Conservation (phyloP, 768 basidiomycete genomes). For the Phylloporus sp. region DNA sequence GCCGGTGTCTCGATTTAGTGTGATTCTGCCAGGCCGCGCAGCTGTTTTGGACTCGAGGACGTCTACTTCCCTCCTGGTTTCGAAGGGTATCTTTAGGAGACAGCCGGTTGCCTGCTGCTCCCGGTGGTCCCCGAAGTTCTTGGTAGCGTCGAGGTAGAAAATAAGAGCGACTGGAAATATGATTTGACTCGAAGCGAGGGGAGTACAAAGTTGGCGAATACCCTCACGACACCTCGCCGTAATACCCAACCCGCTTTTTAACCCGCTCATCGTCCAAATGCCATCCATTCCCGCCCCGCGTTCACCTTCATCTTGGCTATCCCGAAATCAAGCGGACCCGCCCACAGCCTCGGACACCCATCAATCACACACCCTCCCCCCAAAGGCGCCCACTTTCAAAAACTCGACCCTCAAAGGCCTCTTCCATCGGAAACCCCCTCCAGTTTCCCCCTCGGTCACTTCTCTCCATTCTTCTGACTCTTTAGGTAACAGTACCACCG, state of each 20-base stretch:
- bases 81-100: no score
- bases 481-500: conserved; percentile 33
- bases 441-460: conserved; percentile 40
- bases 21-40: no score
- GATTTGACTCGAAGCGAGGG: no score
- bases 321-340: conserved; percentile 35
- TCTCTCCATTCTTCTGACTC: conserved; percentile 48
- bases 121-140: not conserved
- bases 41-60: no score
- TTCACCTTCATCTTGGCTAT: conserved; percentile 34
- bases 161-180: no score
- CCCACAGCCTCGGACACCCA: conserved; percentile 35
- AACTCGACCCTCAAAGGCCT: conserved; percentile 36
- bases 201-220: not conserved
- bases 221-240: not conserved
- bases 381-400: conserved; percentile 26
- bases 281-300: conserved; percentile 31
- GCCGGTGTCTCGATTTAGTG: no score
- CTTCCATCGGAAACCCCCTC: conserved; percentile 44
- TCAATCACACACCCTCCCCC: conserved; percentile 30
- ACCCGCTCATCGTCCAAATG: conserved; percentile 19
- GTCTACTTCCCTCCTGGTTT: no score
- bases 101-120: no score
- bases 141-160: no score
- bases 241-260: not conserved